A percentile compares a stretch with the other conserved stretches of the same genome.
These are phyloP conservation scores for Thamnidium elegans DNA, from an alignment of 192 early-diverging fungal genomes.

Conservation along the genomic window DNA sequence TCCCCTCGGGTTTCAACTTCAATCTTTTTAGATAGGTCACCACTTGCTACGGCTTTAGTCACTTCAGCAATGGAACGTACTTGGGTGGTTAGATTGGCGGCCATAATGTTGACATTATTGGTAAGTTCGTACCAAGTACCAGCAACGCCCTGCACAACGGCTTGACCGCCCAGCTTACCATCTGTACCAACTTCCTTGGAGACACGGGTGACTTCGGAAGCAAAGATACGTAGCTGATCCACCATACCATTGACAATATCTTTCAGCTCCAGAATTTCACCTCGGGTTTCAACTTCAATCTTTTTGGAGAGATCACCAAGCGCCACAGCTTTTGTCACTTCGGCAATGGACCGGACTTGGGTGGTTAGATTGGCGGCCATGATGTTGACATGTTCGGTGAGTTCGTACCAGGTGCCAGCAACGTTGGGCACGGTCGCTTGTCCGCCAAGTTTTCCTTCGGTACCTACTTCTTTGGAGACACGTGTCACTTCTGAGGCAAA, in stretches of 20 bases:
- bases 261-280: conserved; percentile 68
- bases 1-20: conserved; percentile 65
- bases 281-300: conserved; percentile 62
- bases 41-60: conserved; percentile 54
- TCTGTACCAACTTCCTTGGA: conserved; percentile 51
- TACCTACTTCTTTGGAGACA: conserved; percentile 64
- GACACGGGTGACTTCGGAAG: conserved; percentile 43
- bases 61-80: conserved; percentile 60
- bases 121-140: conserved; percentile 58
- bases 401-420: conserved; percentile 73
- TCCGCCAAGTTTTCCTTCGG: conserved; percentile 71
- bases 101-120: conserved; percentile 60
- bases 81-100: conserved; percentile 55
- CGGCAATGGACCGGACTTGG: conserved; percentile 67
- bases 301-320: conserved; percentile 55
- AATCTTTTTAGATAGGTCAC: conserved; percentile 59
- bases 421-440: conserved; percentile 69
- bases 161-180: conserved; percentile 48
- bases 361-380: conserved; percentile 61
- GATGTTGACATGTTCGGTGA: conserved; percentile 67
- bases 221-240: conserved; percentile 60
- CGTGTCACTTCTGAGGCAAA: conserved; percentile 62
- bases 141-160: conserved; percentile 43
- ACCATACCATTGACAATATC: conserved; percentile 80
- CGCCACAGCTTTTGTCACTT: conserved; percentile 57